Percentiles rank a stretch among this genome's conserved stretches.
phyloP scores from a whole-genome alignment of 768 basidiomycete genomes.

The Lactarius akahatsu region DNA sequence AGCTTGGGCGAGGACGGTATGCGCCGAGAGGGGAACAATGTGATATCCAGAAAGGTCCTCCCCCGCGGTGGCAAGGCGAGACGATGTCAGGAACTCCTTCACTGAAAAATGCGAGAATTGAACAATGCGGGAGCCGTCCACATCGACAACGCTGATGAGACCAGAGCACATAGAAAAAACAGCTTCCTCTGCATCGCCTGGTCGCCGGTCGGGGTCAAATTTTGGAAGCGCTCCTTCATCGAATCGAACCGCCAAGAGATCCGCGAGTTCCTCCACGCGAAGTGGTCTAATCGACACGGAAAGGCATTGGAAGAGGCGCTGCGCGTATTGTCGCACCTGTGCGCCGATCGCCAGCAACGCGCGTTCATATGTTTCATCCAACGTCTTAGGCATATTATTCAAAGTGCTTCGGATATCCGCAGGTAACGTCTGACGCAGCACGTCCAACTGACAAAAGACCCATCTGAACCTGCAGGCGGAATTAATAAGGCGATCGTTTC shows the following conservation, averaged over 20 bases:
- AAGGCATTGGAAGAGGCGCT: constrained; percentile 14
- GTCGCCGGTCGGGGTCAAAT: constrained; percentile 1
- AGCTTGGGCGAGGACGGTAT: constrained; percentile 1
- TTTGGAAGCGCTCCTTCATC: not conserved
- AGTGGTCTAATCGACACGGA: constrained; percentile 2
- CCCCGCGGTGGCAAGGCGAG: not conserved
- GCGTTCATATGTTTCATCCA: constrained; percentile 5
- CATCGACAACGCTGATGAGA: constrained; percentile 4
- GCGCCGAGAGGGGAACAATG: not conserved
- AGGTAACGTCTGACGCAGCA: not conserved
- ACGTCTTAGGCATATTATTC: not conserved
- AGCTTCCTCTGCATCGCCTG: not conserved
- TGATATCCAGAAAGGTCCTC: constrained; percentile 5
- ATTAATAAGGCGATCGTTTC: no score
- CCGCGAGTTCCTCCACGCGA: constrained; percentile 10
- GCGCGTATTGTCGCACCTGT: not conserved
- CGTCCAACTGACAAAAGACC: constrained; percentile 2
- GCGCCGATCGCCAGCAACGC: not conserved
- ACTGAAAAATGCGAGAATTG: constrained; percentile 21
- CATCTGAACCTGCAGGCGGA: constrained; percentile 3
- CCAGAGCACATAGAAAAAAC: constrained; percentile 2
- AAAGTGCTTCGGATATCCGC: not conserved
- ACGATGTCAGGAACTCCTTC: constrained; percentile 12
- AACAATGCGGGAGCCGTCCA: not conserved
- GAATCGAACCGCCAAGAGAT: constrained; percentile 7